These are phyloP conservation scores for Suhomyces ambrosiae DNA, from an alignment of 1,139 yeast species.

Conservation along the genomic window DNA sequence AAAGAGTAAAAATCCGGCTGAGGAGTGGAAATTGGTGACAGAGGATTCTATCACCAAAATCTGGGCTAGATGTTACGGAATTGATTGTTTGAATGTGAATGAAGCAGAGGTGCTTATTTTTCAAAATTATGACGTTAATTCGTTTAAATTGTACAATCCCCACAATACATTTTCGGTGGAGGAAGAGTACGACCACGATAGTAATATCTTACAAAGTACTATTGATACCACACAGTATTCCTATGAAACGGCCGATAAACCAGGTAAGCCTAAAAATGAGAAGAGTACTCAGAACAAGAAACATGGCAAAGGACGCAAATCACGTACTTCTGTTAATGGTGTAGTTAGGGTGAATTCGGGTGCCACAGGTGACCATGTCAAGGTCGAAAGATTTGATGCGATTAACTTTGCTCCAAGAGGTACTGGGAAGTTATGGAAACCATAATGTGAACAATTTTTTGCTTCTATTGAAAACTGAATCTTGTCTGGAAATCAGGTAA, in stretches of 20 bases:
- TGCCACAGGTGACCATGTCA: conserved; percentile 30
- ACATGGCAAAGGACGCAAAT: too few relatives aligned
- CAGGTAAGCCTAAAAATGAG: background rate
- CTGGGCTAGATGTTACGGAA: conserved; percentile 59
- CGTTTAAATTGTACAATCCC: conserved; percentile 28
- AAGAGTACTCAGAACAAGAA: background rate
- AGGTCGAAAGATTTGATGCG: conserved; percentile 44
- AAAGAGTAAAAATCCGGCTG: conserved; percentile 16
- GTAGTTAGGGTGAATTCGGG: conserved; percentile 21
- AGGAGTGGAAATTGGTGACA: conserved; percentile 54
- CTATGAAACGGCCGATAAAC: conserved; percentile 19
- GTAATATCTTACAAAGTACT: conserved; percentile 37
- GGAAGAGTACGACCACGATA: conserved; percentile 23
- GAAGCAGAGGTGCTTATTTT: conserved; percentile 53
- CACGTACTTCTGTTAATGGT: conserved; percentile 12
- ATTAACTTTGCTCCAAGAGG: conserved; percentile 60
- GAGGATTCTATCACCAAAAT: conserved; percentile 55
- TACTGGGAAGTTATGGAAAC: conserved; percentile 54
- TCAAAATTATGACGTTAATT: conserved; percentile 40
- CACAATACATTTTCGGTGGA: conserved; percentile 29
- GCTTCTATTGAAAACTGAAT: background rate
- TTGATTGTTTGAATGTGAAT: conserved; percentile 52
- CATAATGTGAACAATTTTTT: conserved; percentile 23
- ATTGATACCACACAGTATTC: conserved; percentile 42
- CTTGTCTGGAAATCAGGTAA: too few relatives aligned